These are phyloP conservation scores for Aspergillus brunneoviolaceus DNA, from an alignment of 2,329 filamentous ascomycete genomes.

Conservation along the genomic window DNA sequence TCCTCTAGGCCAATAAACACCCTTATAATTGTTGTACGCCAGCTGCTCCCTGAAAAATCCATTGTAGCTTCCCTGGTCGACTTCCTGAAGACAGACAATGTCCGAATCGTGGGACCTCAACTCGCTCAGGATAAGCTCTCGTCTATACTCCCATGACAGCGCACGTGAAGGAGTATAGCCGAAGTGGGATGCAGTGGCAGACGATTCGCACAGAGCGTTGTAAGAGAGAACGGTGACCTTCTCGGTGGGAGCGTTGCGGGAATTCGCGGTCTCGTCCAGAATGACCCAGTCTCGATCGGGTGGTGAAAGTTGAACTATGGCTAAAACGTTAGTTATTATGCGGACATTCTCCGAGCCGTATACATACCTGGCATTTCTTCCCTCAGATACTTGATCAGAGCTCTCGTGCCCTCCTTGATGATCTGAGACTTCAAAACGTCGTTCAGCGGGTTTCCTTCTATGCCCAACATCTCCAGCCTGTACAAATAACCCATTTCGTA, in stretches of 20 bases:
- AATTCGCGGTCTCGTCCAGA: conserved; percentile 57
- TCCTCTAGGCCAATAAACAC: conserved; percentile 87
- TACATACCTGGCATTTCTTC: conserved; percentile 77
- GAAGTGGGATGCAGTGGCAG: conserved; percentile 79
- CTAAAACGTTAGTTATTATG: conserved; percentile 13
- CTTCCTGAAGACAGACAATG: conserved; percentile 89
- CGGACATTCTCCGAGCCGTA: background rate
- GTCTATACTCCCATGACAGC: conserved; percentile 83
- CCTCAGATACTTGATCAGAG: conserved; percentile 76
- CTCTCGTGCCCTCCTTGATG: conserved; percentile 82
- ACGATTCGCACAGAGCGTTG: conserved; percentile 94
- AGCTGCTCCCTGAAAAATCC: conserved; percentile 87
- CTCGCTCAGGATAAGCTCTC: conserved; percentile 78
- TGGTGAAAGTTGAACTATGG: conserved; percentile 72
- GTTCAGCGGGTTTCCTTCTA: conserved; percentile 86
- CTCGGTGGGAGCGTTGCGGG: conserved; percentile 56
- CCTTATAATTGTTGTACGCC: conserved; percentile 85
- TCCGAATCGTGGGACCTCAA: conserved; percentile 77
- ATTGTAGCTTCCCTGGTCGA: conserved; percentile 87
- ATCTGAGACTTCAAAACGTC: conserved; percentile 75
- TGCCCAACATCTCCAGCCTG: conserved; percentile 81
- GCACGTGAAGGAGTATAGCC: conserved; percentile 85
- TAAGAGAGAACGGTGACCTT: conserved; percentile 85
- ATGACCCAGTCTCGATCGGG: conserved; percentile 73
- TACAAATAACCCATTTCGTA: conserved; percentile 86